These are phyloP conservation scores for Calonectria ilicicola DNA, from an alignment of 2,329 filamentous ascomycete species.

Conservation along the genomic window DNA sequence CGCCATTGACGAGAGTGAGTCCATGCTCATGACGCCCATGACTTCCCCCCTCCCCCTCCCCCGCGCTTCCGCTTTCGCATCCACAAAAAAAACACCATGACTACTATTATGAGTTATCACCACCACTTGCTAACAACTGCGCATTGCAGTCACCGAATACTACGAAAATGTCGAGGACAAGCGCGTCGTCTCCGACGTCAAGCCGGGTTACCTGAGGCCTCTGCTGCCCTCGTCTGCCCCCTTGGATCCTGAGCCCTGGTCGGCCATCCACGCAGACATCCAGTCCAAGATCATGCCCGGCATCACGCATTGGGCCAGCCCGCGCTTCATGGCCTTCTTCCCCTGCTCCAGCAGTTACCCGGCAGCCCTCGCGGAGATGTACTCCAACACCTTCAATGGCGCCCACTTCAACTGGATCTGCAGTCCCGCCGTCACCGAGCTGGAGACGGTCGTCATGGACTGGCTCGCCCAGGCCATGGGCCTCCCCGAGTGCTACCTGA, in stretches of 20 bases:
- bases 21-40: not conserved
- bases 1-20: conserved; percentile 85
- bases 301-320: conserved; percentile 93
- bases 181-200: conserved; percentile 80
- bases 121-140: not conserved
- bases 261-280: conserved; percentile 84
- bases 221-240: conserved; percentile 78
- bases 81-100: not conserved
- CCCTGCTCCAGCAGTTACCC: conserved; percentile 86
- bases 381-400: conserved; percentile 87
- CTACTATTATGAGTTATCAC: too few species aligned
- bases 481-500: conserved; percentile 80
- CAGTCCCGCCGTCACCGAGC: conserved; percentile 89
- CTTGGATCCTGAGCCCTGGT: conserved; percentile 78
- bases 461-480: conserved; percentile 85
- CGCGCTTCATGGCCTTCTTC: conserved; percentile 97
- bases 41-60: conserved; percentile 5
- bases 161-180: conserved; percentile 79
- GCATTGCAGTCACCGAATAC: conserved; percentile 79
- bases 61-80: conserved; percentile 5
- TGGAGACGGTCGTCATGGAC: conserved; percentile 93
- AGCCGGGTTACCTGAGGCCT: conserved; percentile 87
- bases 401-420: conserved; percentile 99
- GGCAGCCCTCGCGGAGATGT: conserved; percentile 91
- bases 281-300: conserved; percentile 90